Percentiles rank a stretch among this genome's conserved stretches.
These are phyloP conservation scores for Dipteronia dyeriana DNA, from an alignment of 345 rosid genomes.

Conservation along the genomic window DNA sequence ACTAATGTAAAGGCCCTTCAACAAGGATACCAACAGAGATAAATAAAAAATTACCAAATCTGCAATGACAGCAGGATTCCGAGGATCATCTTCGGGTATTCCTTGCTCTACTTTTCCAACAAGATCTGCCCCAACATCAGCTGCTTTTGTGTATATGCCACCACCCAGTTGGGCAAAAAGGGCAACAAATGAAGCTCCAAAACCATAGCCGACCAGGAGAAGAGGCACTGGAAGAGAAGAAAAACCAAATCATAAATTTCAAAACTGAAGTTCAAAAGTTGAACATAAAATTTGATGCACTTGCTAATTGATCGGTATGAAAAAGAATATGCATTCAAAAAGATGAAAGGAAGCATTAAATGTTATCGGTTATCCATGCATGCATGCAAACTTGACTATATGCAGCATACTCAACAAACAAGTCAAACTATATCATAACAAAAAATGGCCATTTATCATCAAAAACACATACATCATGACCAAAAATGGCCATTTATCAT, in stretches of 20 bases:
- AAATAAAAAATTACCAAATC: slow-evolving; percentile 68
- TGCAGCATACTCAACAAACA: slow-evolving; percentile 1
- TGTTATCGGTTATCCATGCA: not conserved
- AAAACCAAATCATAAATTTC: slow-evolving; percentile 16
- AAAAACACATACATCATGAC: not conserved
- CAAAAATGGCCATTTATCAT: not conserved
- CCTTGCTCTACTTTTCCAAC: slow-evolving; percentile 99
- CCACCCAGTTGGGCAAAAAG: slow-evolving; percentile 99
- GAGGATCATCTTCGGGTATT: slow-evolving; percentile 99
- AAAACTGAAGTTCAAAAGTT: not conserved
- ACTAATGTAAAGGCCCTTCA: not conserved
- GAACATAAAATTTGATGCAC: not conserved
- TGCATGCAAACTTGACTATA: not conserved
- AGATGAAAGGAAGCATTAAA: not conserved
- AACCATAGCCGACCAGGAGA: slow-evolving; percentile 97
- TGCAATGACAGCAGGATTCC: slow-evolving; percentile 98
- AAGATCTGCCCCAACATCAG: slow-evolving; percentile 99
- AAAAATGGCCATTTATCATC: not conserved
- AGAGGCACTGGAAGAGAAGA: slow-evolving; percentile 78
- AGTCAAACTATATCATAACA: not conserved
- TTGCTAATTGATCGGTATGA: not conserved
- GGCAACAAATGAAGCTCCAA: slow-evolving; percentile 99
- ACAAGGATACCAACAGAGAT: slow-evolving; percentile 11
- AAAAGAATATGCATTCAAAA: slow-evolving; percentile 13
- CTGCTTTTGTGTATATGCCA: slow-evolving; percentile 98